Evolutionary conservation across 2,329 filamentous ascomycete species (phyloP).

Genomic region (Colletotrichum kahawae): DNA sequence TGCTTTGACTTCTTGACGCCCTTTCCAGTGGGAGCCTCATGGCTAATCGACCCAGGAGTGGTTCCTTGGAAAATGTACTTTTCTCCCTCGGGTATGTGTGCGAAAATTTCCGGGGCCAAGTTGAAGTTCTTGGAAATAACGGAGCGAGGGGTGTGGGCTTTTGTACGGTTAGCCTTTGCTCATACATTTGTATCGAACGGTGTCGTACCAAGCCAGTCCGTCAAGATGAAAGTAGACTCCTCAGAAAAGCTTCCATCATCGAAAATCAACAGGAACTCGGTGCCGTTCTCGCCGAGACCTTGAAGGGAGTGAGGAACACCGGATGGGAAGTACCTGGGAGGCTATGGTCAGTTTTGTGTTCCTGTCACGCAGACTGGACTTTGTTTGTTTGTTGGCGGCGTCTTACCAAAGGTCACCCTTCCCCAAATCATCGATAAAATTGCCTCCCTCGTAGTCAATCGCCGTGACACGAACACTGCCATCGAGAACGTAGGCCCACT

Average conservation of each 20-base stretch:
- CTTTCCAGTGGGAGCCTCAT: constrained; percentile 67
- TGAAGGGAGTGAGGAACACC: constrained; percentile 78
- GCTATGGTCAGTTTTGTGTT: neutral
- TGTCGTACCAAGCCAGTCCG: constrained; percentile 70
- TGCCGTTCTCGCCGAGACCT: constrained; percentile 28
- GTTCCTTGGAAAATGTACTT: constrained; percentile 82
- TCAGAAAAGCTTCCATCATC: constrained; percentile 58
- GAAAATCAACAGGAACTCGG: constrained; percentile 48
- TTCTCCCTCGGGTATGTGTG: constrained; percentile 67
- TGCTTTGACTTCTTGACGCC: constrained; percentile 70
- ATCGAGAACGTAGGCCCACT: constrained; percentile 78
- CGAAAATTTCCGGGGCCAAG: constrained; percentile 72
- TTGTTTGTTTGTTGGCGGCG: neutral
- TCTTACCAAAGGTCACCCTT: constrained; percentile 71
- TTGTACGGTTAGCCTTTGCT: constrained; percentile 9
- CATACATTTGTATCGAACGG: too few relatives aligned
- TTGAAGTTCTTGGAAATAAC: constrained; percentile 80
- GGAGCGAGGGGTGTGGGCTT: constrained; percentile 72
- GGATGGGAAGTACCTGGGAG: constrained; percentile 69
- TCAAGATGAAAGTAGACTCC: constrained; percentile 74
- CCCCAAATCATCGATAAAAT: constrained; percentile 77
- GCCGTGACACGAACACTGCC: constrained; percentile 75
- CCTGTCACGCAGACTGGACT: neutral
- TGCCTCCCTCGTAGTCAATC: constrained; percentile 76
- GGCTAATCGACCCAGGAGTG: constrained; percentile 65